Base-by-base conservation (phyloP, 768 basidiomycete genomes). In the Hypsizygus marmoreus region DNA sequence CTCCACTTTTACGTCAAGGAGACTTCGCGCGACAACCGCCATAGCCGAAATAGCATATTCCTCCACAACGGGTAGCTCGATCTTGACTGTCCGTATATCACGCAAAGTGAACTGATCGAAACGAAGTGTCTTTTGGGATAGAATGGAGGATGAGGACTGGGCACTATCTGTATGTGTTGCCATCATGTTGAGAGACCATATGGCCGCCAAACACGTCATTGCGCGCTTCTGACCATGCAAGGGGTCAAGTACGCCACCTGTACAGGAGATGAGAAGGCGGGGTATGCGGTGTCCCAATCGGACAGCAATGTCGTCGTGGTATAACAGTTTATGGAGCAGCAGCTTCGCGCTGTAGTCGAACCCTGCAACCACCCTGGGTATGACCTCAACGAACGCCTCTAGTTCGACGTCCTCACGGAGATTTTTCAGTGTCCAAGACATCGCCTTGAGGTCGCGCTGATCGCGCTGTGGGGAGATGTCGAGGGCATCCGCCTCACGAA, bases 141-240 rank as follows among this genome's bases (percentile, higher is more conserved):
- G 53, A 26, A 31, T 34, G 33, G 43, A 42, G 41, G 42, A 20
- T 37, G 26, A 46, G 11, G 44, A 40, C n/a, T 48, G 31, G 42
- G 43, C 48, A 20, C 36, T 28, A 39, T 47, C 41, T 33, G 55
- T 57, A 1, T 67, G 67, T 12, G 70, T 60, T 11, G 66, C 57
- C 59, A 73, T 66, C 69, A 73, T 71, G n/a, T 62, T 66, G 33
- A 73, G 51, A 1, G 72, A 70, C 70, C 70, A 71, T 10, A 72
- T 72, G 4, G 72, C 68, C 17, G 64, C 64, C 10, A 71, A 52
- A 50, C 68, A 71, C 0, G 65, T 64, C 26, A 56, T 52, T 0
- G 67, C 64, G n/a, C 69, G 59, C 37, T 57, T 66, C 33, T 67
- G 60, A 6, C 63, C 53, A 7, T 55, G 19, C 4, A 44, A n/a